phyloP scores from a whole-genome alignment of 441 rosid genomes.

The Adansonia grandidieri region DNA sequence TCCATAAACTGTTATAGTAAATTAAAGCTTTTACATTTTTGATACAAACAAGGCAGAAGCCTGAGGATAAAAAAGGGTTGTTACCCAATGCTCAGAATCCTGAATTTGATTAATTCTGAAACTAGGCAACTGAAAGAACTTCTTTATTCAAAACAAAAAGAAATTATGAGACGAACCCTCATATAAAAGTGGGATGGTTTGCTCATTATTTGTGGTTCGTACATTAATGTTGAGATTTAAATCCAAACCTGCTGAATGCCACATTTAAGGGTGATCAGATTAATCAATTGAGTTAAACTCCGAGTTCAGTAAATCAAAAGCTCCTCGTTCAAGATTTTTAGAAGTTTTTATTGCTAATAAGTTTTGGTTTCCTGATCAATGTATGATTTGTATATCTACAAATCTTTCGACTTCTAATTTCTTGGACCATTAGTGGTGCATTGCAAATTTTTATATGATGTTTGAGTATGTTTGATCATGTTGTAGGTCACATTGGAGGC shows the following conservation, averaged over 20 bases:
- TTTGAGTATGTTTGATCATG: background rate
- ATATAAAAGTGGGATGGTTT: no score
- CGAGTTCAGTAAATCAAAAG: background rate
- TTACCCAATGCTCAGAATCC: no score
- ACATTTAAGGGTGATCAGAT: no score
- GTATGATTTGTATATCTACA: background rate
- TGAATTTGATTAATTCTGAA: no score
- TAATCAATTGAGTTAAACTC: background rate
- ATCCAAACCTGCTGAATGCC: background rate
- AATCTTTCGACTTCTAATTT: background rate
- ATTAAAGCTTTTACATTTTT: background rate
- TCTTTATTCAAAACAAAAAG: no score
- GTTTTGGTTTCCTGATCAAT: background rate
- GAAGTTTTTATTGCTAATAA: background rate
- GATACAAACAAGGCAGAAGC: no score
- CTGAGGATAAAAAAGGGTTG: no score
- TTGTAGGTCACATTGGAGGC: conserved; percentile 39
- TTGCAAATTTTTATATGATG: background rate
- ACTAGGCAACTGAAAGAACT: no score
- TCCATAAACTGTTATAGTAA: background rate
- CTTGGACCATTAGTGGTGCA: background rate
- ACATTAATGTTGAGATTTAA: background rate
- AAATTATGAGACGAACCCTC: no score
- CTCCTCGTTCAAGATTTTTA: background rate
- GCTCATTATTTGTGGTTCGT: no score